Evolutionary conservation across 208 protist genomes (phyloP), one percentile per base, ranked within the genome.

Genomic region (Trypanosoma vivax): DNA sequence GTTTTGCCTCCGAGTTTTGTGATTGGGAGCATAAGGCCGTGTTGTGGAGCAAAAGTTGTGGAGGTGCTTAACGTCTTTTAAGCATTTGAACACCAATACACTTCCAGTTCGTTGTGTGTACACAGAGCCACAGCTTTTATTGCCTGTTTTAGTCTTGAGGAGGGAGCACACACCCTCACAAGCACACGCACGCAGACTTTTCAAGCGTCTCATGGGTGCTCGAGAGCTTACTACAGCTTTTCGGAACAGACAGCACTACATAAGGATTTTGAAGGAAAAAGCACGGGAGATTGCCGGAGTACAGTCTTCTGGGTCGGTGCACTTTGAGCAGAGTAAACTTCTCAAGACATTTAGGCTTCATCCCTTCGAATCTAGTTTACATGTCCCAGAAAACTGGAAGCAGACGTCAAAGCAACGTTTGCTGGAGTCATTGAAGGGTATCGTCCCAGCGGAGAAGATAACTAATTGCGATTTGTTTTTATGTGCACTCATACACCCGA

Each of bases 401-500:
- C n/a, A 55, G 14, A 61, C 3, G 46, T 51, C 37, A 9, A 67
- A 27, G 13, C 5, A 9, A 24, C 60, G 65, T 19, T 57, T 88
- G 19, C 45, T 65, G 24, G 24, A 30, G 11, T 59, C 71, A 5
- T 62, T 78, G 23, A 52, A 69, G 16, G 77, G 63, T n/a, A 42
- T 92, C 10, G 67, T 88, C 21, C 54, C 69, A 28, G 43, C 18
- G 18, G 40, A 54, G 23, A 40, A 53, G 16, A 16, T 83, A 18
- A 33, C 33, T 0, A 21, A 46, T 33, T 73, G 46, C 10, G 86
- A 93, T 48, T 68, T 70, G 34, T 88, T 90, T 65, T 53, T 84
- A 21, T 83, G 79, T 56, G 61, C 81, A 0, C 60, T 93, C 14
- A 69, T 93, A 16, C 86, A 93, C 38, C 86, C 86, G 5, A 83